A percentile compares a stretch with the other conserved stretches of the same genome.
phyloP scores from a whole-genome alignment of 2,329 filamentous ascomycete species.

The Colletotrichum tabaci region DNA sequence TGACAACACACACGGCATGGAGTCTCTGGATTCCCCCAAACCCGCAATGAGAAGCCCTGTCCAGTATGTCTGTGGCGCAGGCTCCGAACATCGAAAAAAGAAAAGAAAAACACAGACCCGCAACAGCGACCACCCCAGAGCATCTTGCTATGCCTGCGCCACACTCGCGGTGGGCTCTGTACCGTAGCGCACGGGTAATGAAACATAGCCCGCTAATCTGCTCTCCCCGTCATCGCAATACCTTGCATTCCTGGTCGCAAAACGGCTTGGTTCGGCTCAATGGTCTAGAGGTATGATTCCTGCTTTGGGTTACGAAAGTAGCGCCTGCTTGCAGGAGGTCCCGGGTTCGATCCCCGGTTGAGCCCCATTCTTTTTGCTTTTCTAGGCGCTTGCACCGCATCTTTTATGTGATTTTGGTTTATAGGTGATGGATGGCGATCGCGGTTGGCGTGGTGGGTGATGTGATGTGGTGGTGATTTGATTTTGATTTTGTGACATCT shows the following conservation, averaged over 20 bases:
- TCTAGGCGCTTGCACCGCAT: rapidly evolving
- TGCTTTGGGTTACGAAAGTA: constrained; percentile 47
- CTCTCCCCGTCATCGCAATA: not conserved
- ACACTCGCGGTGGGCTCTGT: not conserved
- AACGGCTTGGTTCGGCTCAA: constrained; percentile 41
- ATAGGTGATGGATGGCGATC: too few species aligned
- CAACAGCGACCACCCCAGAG: not conserved
- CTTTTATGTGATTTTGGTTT: not conserved
- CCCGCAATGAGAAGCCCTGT: too few species aligned
- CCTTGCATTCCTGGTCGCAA: not conserved
- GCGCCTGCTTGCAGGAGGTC: constrained; percentile 50
- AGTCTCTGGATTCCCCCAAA: too few species aligned
- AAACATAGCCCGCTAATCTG: constrained; percentile 12
- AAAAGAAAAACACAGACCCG: not conserved
- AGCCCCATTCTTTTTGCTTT: constrained; percentile 44
- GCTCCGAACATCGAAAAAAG: not conserved
- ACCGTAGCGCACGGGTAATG: not conserved
- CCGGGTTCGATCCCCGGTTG: constrained; percentile 53
- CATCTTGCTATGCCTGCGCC: not conserved
- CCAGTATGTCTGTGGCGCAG: not conserved
- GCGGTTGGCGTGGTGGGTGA: too few species aligned
- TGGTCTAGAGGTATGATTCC: constrained; percentile 56
- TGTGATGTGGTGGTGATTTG: too few species aligned
- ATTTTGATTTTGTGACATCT: too few species aligned
- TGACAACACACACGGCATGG: not conserved